Evolutionary conservation across 2,329 filamentous ascomycete species (phyloP), one percentile per base, ranked within the genome.

Genomic region (Cercospora nicotianae): DNA sequence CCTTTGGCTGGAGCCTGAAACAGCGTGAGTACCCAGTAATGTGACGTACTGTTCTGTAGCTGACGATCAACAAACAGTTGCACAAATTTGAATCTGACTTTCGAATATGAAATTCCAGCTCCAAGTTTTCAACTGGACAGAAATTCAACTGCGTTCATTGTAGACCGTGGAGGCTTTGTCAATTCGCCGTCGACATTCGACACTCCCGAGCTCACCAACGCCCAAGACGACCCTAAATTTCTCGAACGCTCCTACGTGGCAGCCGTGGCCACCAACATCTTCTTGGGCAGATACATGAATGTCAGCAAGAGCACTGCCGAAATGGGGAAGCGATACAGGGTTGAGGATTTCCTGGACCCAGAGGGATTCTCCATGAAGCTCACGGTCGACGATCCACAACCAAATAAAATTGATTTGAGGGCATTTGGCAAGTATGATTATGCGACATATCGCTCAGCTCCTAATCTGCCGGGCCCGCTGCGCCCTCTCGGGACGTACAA

Each of bases 31-130:
- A n/a, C n/a, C n/a, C n/a, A n/a, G n/a, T 36, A 30, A n/a, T 12
- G 3, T 1, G n/a, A 31, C 18, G 30, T 30, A 5, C 10, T 3
- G 2, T 36, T 9, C 55, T 28, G 3, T 5, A 1, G 28, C 20
- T 45, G 51, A 31, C 39, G 42, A 53, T 8, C 1, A 18, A n/a
- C n/a, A n/a, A n/a, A 23, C 48, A 51, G 45, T 26, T 67, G 66
- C 39, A 65, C 66, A n/a, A 30, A 53, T 10, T 36, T 68, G 23
- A 68, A 68, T 23, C 2, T 68, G 18, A 68, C 66, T 1, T 68
- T 51, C 36, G 66, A 68, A 16, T 68, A 55, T 31, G 48, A 5
- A 2, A 67, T 67, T 10, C 66, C 66, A 10, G 20, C 51, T 5
- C 60, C 60, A 7, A 20, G 57, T 1, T 28, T 12, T 10, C 30